These are phyloP conservation scores for Epichloe coenophiala DNA, from an alignment of 2,329 filamentous ascomycete genomes.

Conservation along the genomic window DNA sequence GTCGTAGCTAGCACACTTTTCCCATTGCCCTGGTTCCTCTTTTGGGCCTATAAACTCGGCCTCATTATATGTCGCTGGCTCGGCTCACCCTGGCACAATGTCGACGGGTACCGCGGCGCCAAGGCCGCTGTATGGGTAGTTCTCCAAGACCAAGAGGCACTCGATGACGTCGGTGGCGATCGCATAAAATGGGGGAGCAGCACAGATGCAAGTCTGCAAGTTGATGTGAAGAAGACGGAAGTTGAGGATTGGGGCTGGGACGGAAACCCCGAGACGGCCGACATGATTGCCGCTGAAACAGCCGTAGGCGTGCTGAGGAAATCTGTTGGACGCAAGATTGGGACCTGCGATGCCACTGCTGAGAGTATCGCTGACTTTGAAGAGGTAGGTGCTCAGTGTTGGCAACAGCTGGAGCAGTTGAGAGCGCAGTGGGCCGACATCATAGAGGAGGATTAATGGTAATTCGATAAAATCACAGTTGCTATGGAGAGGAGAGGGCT, in stretches of 20 bases:
- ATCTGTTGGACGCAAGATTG: constrained; percentile 44
- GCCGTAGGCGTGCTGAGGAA: constrained; percentile 34
- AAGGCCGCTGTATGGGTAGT: constrained; percentile 66
- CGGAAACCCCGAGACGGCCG: constrained; percentile 37
- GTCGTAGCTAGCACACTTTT: constrained; percentile 74
- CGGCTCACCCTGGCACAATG: constrained; percentile 80
- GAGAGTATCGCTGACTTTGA: constrained; percentile 50
- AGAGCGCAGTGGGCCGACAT: constrained; percentile 50
- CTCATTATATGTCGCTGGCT: constrained; percentile 63
- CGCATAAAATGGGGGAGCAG: constrained; percentile 73
- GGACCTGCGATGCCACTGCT: constrained; percentile 43
- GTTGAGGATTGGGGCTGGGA: constrained; percentile 76
- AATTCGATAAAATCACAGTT: not conserved
- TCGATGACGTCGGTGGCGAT: constrained; percentile 43
- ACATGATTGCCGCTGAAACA: constrained; percentile 27
- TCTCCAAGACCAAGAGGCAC: constrained; percentile 48
- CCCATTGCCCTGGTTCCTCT: constrained; percentile 55
- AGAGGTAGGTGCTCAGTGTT: constrained; percentile 44
- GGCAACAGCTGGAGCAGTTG: constrained; percentile 60
- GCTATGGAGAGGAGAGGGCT: no score
- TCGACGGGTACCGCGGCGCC: constrained; percentile 65
- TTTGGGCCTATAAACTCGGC: constrained; percentile 51
- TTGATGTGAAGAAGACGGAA: constrained; percentile 61
- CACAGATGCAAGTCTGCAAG: constrained; percentile 42
- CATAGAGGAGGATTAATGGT: constrained; percentile 4